phyloP scores from a whole-genome alignment of 805 yeast genomes.

The Pichia californica region DNA sequence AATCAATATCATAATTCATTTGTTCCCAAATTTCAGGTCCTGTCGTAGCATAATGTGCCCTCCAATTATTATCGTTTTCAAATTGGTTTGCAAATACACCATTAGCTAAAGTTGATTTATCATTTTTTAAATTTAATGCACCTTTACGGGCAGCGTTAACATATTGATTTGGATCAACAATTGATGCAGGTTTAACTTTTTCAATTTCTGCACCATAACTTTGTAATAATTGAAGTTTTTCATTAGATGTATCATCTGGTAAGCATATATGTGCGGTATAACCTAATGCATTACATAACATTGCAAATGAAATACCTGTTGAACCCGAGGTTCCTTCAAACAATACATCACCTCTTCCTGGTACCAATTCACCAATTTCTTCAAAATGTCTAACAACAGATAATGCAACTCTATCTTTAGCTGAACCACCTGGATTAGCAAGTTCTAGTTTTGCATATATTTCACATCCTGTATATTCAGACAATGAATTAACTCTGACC shows the following conservation, averaged over 20 bases:
- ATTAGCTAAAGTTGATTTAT: slow-evolving; percentile 30
- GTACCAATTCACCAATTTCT: slow-evolving; percentile 45
- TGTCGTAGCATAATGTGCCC: slow-evolving; percentile 70
- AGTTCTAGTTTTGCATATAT: slow-evolving; percentile 84
- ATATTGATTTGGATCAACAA: slow-evolving; percentile 88
- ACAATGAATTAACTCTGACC: slow-evolving; percentile 64
- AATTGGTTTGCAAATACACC: slow-evolving; percentile 95
- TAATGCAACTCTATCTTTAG: slow-evolving; percentile 89
- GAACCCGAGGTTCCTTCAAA: slow-evolving; percentile 97
- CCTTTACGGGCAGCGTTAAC: slow-evolving; percentile 78
- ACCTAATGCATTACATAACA: slow-evolving; percentile 83
- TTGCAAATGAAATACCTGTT: slow-evolving; percentile 90
- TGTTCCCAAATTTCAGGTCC: slow-evolving; percentile 92
- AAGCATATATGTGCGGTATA: slow-evolving; percentile 88
- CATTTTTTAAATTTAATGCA: slow-evolving; percentile 45
- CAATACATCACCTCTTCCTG: slow-evolving; percentile 62
- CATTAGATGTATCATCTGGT: slow-evolving; percentile 88
- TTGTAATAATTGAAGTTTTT: slow-evolving; percentile 65
- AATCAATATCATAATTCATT: slow-evolving; percentile 57
- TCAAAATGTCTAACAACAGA: slow-evolving; percentile 75
- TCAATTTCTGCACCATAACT: slow-evolving; percentile 78
- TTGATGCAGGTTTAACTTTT: slow-evolving; percentile 89
- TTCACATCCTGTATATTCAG: slow-evolving; percentile 68
- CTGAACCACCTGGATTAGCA: slow-evolving; percentile 89
- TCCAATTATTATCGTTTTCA: slow-evolving; percentile 90